Conservation (phyloP, 352 stramenopile genomes). For the Globisporangium nagaii region DNA sequence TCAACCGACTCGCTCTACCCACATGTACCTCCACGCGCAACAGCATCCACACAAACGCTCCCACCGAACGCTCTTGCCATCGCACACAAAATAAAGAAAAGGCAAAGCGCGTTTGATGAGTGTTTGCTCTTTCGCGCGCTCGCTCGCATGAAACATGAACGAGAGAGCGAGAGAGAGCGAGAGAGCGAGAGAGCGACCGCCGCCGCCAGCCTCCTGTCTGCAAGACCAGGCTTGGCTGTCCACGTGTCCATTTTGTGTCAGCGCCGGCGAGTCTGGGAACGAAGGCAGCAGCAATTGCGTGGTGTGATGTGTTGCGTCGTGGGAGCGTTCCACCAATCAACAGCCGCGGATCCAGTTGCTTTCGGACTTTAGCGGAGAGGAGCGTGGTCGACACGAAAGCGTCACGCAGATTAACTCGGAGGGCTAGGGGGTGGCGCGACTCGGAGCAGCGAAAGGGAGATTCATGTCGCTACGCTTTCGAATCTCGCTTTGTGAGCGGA, state of each 20-base stretch:
- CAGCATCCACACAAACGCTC: background rate
- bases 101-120: background rate
- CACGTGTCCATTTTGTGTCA: background rate
- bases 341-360: background rate
- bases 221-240: too few relatives aligned
- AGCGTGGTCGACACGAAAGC: slow-evolving; percentile 3
- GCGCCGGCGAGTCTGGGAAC: background rate
- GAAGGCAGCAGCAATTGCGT: background rate
- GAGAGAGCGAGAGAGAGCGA: background rate
- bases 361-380: background rate
- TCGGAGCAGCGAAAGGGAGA: background rate
- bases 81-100: background rate
- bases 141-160: background rate
- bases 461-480: slow-evolving; percentile 1
- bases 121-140: too few relatives aligned
- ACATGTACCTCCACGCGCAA: slow-evolving; percentile 1
- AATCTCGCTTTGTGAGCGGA: background rate
- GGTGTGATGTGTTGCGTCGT: slow-evolving; percentile 1
- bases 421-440: background rate
- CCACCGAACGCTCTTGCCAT: background rate
- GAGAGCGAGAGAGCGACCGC: too few relatives aligned
- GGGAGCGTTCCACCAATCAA: background rate
- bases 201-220: too few relatives aligned
- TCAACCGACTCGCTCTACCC: slow-evolving; percentile 2
- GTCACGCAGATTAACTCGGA: background rate